Evolutionary conservation across 106 monocot species (phyloP).

Genomic region (Platanthera guangdongensis): DNA sequence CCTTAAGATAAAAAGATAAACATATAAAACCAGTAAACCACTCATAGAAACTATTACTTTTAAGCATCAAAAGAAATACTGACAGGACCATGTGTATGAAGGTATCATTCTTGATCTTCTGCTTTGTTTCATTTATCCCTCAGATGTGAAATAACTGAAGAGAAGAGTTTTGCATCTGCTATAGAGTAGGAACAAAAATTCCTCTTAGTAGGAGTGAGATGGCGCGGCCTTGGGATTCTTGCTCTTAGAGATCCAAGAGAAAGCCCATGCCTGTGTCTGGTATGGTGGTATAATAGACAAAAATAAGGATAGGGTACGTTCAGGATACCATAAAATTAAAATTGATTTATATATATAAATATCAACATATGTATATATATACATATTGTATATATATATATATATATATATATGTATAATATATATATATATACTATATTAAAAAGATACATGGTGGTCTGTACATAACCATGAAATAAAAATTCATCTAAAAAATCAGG

Average conservation of each 20-base stretch:
- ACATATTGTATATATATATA: too few relatives aligned
- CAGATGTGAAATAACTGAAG: neutral
- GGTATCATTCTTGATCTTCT: neutral
- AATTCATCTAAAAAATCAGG: too few relatives aligned
- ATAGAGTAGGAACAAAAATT: neutral
- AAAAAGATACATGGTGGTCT: too few relatives aligned
- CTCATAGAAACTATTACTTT: neutral
- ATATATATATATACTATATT: too few relatives aligned
- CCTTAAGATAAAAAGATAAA: neutral
- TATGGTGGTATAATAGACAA: too few relatives aligned
- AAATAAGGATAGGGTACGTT: too few relatives aligned
- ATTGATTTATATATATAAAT: too few relatives aligned
- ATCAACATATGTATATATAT: too few relatives aligned
- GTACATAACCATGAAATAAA: too few relatives aligned
- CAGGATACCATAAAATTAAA: too few relatives aligned
- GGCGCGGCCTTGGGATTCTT: neutral
- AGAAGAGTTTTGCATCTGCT: neutral
- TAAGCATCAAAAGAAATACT: slow-evolving; percentile 1
- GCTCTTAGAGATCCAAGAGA: neutral
- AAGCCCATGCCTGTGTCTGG: too few relatives aligned
- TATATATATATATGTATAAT: too few relatives aligned
- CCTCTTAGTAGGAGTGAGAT: neutral
- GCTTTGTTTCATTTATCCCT: neutral
- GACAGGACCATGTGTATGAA: neutral
- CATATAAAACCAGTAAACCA: neutral